These are phyloP conservation scores for Ustilaginoidea virens DNA, from an alignment of 2,329 filamentous ascomycete species.

Conservation along the genomic window DNA sequence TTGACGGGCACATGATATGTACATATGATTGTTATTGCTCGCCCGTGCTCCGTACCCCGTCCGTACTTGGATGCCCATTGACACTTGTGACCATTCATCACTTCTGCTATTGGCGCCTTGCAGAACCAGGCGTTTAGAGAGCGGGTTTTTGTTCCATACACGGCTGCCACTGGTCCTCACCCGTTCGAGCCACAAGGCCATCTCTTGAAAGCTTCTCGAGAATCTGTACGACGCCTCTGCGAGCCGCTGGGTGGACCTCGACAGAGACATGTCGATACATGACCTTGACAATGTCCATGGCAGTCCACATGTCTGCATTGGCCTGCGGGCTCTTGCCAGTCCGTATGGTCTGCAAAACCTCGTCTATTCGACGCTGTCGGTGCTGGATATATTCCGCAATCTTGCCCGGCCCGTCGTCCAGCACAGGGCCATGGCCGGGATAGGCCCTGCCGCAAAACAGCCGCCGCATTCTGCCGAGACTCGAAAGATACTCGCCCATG, in stretches of 20 bases:
- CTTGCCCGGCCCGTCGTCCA: slow-evolving; percentile 55
- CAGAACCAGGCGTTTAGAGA: too few relatives aligned
- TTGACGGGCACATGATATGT: too few relatives aligned
- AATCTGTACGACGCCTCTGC: slow-evolving; percentile 62
- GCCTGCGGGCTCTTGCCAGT: slow-evolving; percentile 17
- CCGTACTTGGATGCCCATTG: too few relatives aligned
- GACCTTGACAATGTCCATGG: slow-evolving; percentile 71
- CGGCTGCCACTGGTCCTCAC: slow-evolving; percentile 17
- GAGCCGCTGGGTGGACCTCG: slow-evolving; percentile 59
- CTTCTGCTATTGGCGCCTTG: too few relatives aligned
- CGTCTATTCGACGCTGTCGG: slow-evolving; percentile 61
- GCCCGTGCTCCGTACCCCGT: too few relatives aligned
- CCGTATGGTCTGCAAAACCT: slow-evolving; percentile 52
- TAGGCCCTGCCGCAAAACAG: slow-evolving; percentile 58
- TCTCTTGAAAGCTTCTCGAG: slow-evolving; percentile 65
- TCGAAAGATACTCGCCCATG: slow-evolving; percentile 50
- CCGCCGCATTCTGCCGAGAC: slow-evolving; percentile 51
- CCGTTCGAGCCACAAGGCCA: slow-evolving; percentile 39
- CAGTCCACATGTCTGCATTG: slow-evolving; percentile 36
- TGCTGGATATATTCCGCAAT: slow-evolving; percentile 76
- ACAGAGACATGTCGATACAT: slow-evolving; percentile 73
- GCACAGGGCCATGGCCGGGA: slow-evolving; percentile 71
- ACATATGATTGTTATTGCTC: too few relatives aligned
- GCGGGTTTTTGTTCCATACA: too few relatives aligned
- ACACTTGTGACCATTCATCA: too few relatives aligned